A percentile compares a stretch with the other conserved stretches of the same genome.
phyloP scores from a whole-genome alignment of 2,329 filamentous ascomycete species.

The Endoconidiophora polonica region DNA sequence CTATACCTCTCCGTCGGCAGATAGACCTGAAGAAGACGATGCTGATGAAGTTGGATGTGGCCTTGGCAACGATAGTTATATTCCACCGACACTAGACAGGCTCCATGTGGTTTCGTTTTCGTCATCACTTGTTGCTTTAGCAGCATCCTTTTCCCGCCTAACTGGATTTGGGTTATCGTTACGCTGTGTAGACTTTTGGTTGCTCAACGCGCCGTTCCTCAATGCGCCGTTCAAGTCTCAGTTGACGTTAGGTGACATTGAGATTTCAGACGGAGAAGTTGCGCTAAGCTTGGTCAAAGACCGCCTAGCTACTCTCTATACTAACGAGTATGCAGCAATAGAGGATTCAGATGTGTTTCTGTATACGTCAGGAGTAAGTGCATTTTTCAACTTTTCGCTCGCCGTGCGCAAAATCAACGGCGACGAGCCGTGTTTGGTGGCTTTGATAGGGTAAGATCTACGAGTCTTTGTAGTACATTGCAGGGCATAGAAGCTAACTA shows the following conservation, averaged over 20 bases:
- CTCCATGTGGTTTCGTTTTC: not conserved
- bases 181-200: constrained; percentile 2
- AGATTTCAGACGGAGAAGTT: not conserved
- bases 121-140: not conserved
- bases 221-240: not conserved
- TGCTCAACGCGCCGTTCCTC: constrained; percentile 1
- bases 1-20: too few species aligned
- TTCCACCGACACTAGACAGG: not conserved
- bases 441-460: constrained; percentile 2
- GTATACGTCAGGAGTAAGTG: constrained; percentile 37
- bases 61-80: not conserved
- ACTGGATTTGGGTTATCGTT: not conserved
- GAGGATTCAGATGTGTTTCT: constrained; percentile 29
- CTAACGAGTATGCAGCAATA: not conserved
- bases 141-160: not conserved
- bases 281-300: constrained; percentile 5
- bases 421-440: not conserved
- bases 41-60: not conserved
- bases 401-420: not conserved
- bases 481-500: too few species aligned
- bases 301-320: constrained; percentile 1
- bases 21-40: too few species aligned
- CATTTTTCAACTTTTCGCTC: constrained; percentile 24
- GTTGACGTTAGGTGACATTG: constrained; percentile 1
- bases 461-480: too few species aligned